Evolutionary conservation across 2,329 filamentous ascomycete genomes (phyloP), one percentile per base, ranked within the genome.

Genomic region (Diaporthe sp.): DNA sequence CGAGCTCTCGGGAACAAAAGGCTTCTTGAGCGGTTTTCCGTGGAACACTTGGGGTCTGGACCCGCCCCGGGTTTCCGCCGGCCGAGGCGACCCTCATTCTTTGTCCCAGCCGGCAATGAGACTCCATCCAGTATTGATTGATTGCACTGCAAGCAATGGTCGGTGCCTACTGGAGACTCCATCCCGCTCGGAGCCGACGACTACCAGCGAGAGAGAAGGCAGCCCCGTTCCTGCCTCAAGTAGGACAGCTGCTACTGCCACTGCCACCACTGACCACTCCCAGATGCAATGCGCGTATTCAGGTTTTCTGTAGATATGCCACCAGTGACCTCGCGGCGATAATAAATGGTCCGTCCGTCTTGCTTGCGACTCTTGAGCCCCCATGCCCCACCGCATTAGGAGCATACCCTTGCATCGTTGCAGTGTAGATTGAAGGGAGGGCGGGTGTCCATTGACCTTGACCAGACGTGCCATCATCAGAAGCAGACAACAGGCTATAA

Each of bases 391-490:
- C 64, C 2, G 33, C 19, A 13, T 25, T 67, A 54, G 42, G 42
- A 30, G 58, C 38, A 64, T 22, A 45, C 40, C 40, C n/a, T 47
- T 30, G 28, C 60, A 66, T 22, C n/a, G 64, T 54, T 40, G 30
- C 47, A 68, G 17, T 35, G 30, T 68, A 68, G 47, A 68, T 54
- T 68, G 64, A 54, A 68, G 64, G 60, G 64, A 68, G n/a, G 47
- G 64, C 64, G 50, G 64, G 64, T 68, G 64, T 38, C 64, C 64
- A 40, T 54, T 68, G 64, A 52, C 30, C 45, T 54, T 54, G 64
- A 54, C 64, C 47, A 68, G 64, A 30, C 45, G 15, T 68, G 64
- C 64, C 47, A 68, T 68, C 33, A 40, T 54, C 64, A 67, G 45
- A 38, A 25, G 30, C 45, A 47, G 30, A 38, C 64, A 40, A 67